Evolutionary conservation across 139 green algal species (phyloP).

Genomic region (Raphidocelis subcapitata): DNA sequence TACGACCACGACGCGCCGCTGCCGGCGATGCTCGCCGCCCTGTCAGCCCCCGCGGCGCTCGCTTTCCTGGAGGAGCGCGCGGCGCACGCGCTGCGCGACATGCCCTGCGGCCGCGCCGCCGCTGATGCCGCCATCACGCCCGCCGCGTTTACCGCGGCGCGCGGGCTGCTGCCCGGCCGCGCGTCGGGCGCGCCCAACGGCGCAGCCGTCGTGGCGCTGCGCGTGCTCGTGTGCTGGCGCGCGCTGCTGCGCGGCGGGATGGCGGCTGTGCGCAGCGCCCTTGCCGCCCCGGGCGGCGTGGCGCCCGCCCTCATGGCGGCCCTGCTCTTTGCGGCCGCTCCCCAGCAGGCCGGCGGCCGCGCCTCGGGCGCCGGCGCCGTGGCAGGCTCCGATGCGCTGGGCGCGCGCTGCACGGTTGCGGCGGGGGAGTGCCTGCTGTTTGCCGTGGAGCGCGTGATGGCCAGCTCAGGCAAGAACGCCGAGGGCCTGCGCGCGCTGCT

Average conservation of each 20-base stretch:
- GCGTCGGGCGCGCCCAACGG: slow-evolving; percentile 1
- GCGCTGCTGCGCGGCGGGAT: not conserved
- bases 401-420: slow-evolving; percentile 1
- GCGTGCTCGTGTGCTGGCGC: slow-evolving; percentile 19
- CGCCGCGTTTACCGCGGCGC: not conserved
- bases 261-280: not conserved
- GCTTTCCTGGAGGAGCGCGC: slow-evolving; percentile 23
- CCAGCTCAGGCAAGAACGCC: too few relatives aligned
- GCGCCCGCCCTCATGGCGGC: not conserved
- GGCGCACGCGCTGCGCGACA: slow-evolving; percentile 14
- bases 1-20: slow-evolving; percentile 1
- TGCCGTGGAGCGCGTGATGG: not conserved
- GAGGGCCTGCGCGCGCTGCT: slow-evolving; percentile 6
- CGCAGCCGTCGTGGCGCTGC: slow-evolving; percentile 7
- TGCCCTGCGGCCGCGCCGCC: not conserved
- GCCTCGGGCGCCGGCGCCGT: slow-evolving; percentile 10
- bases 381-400: slow-evolving; percentile 10
- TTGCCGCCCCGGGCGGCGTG: too few relatives aligned
- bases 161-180: slow-evolving; percentile 13
- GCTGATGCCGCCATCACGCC: not conserved
- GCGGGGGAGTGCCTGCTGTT: slow-evolving; percentile 27
- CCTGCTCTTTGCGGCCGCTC: not conserved
- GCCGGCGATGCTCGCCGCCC: slow-evolving; percentile 3
- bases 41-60: slow-evolving; percentile 1
- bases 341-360: not conserved